Percentiles rank a stretch among this genome's conserved stretches.
These are phyloP conservation scores for Phaseolus lunatus DNA, from an alignment of 306 rosid genomes.

Conservation along the genomic window DNA sequence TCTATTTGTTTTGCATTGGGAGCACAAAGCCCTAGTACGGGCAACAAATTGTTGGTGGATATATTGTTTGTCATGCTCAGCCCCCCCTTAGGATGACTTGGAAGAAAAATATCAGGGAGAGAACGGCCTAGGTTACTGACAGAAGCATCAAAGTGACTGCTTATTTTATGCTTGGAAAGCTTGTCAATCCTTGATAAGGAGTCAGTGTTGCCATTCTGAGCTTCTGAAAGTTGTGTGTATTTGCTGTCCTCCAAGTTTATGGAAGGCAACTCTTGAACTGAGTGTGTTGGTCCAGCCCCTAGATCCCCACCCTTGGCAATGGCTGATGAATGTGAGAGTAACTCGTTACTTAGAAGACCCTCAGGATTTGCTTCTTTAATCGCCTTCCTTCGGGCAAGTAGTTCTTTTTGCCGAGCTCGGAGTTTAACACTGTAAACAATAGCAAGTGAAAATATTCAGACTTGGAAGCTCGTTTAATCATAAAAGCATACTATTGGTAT, in stretches of 20 bases:
- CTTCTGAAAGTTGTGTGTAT: conserved; percentile 54
- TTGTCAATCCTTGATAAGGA: conserved; percentile 67
- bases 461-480: conserved; percentile 29
- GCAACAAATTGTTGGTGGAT: conserved; percentile 67
- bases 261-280: conserved; percentile 61
- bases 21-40: conserved; percentile 96
- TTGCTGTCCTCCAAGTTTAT: conserved; percentile 69
- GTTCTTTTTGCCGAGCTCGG: conserved; percentile 92
- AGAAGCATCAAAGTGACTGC: conserved; percentile 62
- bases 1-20: conserved; percentile 78
- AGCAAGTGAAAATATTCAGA: conserved; percentile 44
- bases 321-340: conserved; percentile 51
- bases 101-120: conserved; percentile 63
- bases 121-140: conserved; percentile 58
- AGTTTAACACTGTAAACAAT: conserved; percentile 79
- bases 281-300: conserved; percentile 55
- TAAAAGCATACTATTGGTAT: conserved; percentile 18
- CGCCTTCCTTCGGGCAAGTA: conserved; percentile 70
- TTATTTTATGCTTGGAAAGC: conserved; percentile 58
- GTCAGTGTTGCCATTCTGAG: conserved; percentile 56
- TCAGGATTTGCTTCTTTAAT: conserved; percentile 62
- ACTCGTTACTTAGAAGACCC: conserved; percentile 55
- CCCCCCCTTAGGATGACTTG: conserved; percentile 67
- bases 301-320: conserved; percentile 60
- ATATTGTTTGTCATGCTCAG: conserved; percentile 50